Evolutionary conservation across 2,329 filamentous ascomycete genomes (phyloP).

Genomic region (Paecilomyces sp.): DNA sequence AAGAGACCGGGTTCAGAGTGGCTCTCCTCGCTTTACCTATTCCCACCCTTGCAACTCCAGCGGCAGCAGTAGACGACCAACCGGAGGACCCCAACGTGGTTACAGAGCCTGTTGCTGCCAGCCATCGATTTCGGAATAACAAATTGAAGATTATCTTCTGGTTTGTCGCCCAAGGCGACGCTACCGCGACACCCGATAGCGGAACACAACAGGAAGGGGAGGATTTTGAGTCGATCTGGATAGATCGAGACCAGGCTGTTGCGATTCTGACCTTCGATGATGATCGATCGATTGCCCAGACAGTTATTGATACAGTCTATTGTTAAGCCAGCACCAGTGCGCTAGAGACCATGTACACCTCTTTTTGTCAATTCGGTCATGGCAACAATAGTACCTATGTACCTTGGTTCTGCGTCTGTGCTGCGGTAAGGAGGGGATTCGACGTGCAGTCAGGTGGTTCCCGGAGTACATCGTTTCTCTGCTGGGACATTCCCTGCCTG

Average conservation of each 20-base stretch:
- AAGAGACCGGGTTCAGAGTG: constrained; percentile 12
- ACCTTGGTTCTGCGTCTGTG: too few species aligned
- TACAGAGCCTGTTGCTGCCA: constrained; percentile 4
- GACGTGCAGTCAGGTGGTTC: too few species aligned
- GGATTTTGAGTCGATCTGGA: constrained; percentile 8
- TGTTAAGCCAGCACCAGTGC: background rate
- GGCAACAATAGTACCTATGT: too few species aligned
- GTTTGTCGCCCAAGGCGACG: constrained; percentile 6
- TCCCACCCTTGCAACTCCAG: constrained; percentile 1
- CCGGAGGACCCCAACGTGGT: background rate
- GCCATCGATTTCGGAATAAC: constrained; percentile 1
- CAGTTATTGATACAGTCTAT: background rate
- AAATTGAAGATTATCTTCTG: constrained; percentile 12
- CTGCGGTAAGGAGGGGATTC: too few species aligned
- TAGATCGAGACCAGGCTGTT: constrained; percentile 8
- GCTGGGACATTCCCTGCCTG: too few species aligned
- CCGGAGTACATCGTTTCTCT: too few species aligned
- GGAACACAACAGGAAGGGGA: constrained; percentile 11
- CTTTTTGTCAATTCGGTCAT: too few species aligned
- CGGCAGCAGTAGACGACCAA: background rate
- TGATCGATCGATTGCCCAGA: background rate
- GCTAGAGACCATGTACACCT: background rate
- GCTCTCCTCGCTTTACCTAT: background rate
- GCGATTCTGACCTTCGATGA: constrained; percentile 5
- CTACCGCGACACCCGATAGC: constrained; percentile 3